phyloP scores from a whole-genome alignment of 2,329 filamentous ascomycete species.

The Neonectria punicea region DNA sequence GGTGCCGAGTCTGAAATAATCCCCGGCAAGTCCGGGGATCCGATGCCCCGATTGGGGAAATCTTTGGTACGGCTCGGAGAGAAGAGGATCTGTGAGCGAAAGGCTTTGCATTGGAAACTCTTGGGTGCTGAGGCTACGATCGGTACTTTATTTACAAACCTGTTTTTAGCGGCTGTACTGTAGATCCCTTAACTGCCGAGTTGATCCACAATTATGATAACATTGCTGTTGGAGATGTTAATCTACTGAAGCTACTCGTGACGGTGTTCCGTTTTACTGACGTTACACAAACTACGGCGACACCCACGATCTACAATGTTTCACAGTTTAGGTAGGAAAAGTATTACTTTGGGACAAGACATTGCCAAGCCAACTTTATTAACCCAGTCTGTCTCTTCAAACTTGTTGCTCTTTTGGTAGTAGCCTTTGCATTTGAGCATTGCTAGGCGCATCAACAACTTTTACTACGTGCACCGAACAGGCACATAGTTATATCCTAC shows the following conservation, averaged over 20 bases:
- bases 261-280: too few species aligned
- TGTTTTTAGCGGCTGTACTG: neutral
- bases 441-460: too few species aligned
- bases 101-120: neutral
- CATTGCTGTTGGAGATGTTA: neutral
- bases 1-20: neutral
- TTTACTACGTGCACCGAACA: too few species aligned
- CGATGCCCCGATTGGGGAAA: conserved; percentile 11
- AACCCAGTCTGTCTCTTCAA: too few species aligned
- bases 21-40: conserved; percentile 5
- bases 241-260: too few species aligned
- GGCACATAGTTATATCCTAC: too few species aligned
- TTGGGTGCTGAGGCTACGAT: neutral
- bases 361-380: neutral
- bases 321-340: too few species aligned
- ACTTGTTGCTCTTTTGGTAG: neutral
- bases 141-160: neutral
- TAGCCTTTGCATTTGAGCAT: neutral
- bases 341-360: neutral
- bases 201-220: neutral
- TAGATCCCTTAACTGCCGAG: neutral
- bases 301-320: neutral
- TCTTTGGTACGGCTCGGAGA: neutral
- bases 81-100: neutral
- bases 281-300: neutral